Conservation (phyloP, 208 protist genomes). For the Sergeia podlipaevii region DNA sequence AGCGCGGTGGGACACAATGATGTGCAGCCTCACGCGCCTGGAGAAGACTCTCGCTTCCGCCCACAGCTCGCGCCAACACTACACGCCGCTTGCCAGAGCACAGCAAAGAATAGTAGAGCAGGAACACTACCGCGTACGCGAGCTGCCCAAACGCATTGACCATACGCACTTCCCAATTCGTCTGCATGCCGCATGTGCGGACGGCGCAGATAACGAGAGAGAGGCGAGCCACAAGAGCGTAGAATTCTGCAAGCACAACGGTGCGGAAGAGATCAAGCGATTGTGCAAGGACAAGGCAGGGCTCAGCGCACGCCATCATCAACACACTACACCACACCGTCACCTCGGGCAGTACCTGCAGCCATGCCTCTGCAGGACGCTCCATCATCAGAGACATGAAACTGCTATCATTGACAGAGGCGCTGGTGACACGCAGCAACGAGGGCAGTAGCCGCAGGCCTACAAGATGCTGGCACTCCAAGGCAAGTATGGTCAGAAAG, state of each 20-base stretch:
- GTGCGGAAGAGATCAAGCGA: conserved; percentile 58
- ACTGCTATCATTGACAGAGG: background rate
- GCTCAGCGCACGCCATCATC: conserved; percentile 44
- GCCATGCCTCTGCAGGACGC: background rate
- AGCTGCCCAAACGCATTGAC: conserved; percentile 57
- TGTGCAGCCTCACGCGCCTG: conserved; percentile 22
- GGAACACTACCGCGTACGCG: conserved; percentile 35
- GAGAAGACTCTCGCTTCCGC: conserved; percentile 20
- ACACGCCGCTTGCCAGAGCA: conserved; percentile 13
- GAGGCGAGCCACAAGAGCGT: conserved; percentile 42
- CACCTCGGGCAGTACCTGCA: conserved; percentile 35
- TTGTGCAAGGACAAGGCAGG: conserved; percentile 59
- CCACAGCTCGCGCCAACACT: conserved; percentile 12
- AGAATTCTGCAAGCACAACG: conserved; percentile 67
- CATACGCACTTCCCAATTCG: conserved; percentile 41
- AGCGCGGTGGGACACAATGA: background rate
- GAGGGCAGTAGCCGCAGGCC: conserved; percentile 6
- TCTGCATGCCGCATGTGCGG: background rate
- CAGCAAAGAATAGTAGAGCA: conserved; percentile 43
- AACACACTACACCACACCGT: conserved; percentile 40
- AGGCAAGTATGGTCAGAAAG: conserved; percentile 11
- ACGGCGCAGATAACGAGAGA: background rate
- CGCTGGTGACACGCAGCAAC: background rate
- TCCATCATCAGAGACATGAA: background rate
- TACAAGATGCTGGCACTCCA: conserved; percentile 21